Base-by-base conservation (phyloP, 2,329 filamentous ascomycete genomes). In the Pseudogymnoascus verrucosus region DNA sequence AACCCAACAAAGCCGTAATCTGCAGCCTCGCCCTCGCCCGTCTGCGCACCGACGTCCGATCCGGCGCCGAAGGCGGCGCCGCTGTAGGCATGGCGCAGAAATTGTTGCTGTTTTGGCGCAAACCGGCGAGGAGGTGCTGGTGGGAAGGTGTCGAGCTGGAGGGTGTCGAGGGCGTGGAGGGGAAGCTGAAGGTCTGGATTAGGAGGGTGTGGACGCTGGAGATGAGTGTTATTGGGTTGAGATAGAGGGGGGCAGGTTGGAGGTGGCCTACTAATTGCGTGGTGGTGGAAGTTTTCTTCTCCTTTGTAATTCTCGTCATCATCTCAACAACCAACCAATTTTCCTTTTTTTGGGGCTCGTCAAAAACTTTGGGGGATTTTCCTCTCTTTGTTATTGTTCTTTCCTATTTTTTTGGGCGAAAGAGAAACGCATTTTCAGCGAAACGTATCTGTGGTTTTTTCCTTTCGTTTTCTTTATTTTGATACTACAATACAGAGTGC, bases 71-170 rank as follows among this genome's bases (percentile, higher is more conserved):
- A 78, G 80, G 90, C 61, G 87, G 88, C 74, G 89, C 91, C 0
- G 89, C 91, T 0, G 91, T 98, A 16, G 93, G 93, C 62, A 99
- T 99, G 95, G 95, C 95, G 11, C 95, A 99, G 76, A 99, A 99
- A 78, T 84, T 99, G 57, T 82, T 99, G 12, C 83, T 99, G 3
- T 99, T 99, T 80, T 99, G 95, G 95, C 86, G 95, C 68, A 99
- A 99, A 78, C 95, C 95, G 14, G 95, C 95, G 12, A 82, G 95
- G 66, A 85, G 95, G 75, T 99, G 95, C 80, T 99, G 95, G 95
- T 99, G 95, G 95, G 95, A 99, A 76, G 95, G 95, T 23, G 89
- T 99, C 39, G 93, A 98, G 75, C 81, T 99, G 51, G 86, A 95
- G 16, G 83, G 90, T 68, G 90, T 99, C 11, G 91, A 96, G 61